phyloP scores from a whole-genome alignment of 306 rosid genomes.

The Amphicarpaea edgeworthii region DNA sequence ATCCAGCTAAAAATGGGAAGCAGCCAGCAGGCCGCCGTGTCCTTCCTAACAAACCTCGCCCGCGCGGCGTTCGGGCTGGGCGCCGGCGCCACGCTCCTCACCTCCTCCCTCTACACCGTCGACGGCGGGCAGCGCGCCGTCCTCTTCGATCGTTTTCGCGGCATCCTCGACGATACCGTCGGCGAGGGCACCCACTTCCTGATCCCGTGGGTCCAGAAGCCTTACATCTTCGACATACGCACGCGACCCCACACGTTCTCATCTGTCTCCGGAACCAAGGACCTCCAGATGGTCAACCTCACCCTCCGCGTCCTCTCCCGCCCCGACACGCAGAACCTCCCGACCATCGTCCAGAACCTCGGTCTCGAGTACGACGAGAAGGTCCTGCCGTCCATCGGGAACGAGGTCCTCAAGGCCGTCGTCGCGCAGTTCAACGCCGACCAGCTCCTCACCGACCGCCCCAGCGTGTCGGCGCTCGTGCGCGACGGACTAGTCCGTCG shows the following conservation, averaged over 20 bases:
- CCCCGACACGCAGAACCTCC: constrained; percentile 73
- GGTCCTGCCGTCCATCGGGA: constrained; percentile 90
- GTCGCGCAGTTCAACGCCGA: constrained; percentile 96
- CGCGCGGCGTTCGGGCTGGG: constrained; percentile 84
- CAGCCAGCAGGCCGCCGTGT: constrained; percentile 81
- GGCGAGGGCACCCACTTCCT: constrained; percentile 92
- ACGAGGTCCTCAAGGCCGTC: constrained; percentile 88
- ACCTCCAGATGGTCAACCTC: constrained; percentile 93
- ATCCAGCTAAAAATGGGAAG: constrained; percentile 59
- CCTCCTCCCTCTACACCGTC: constrained; percentile 83
- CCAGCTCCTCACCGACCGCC: constrained; percentile 89
- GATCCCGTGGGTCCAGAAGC: constrained; percentile 96
- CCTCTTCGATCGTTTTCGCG: constrained; percentile 90
- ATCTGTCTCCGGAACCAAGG: constrained; percentile 91
- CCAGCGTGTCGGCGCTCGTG: constrained; percentile 84
- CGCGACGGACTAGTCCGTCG: constrained; percentile 75
- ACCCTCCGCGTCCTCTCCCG: constrained; percentile 86
- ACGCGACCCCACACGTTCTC: constrained; percentile 91
- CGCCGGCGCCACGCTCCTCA: constrained; percentile 54
- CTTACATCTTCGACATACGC: constrained; percentile 88
- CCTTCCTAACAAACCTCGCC: constrained; percentile 68
- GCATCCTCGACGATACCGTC: constrained; percentile 64
- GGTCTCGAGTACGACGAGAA: constrained; percentile 98
- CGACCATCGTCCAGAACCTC: constrained; percentile 76
- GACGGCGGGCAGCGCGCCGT: constrained; percentile 98